Conservation (phyloP, 148 eudicot genomes). For the Camellia lanceoleosa region DNA sequence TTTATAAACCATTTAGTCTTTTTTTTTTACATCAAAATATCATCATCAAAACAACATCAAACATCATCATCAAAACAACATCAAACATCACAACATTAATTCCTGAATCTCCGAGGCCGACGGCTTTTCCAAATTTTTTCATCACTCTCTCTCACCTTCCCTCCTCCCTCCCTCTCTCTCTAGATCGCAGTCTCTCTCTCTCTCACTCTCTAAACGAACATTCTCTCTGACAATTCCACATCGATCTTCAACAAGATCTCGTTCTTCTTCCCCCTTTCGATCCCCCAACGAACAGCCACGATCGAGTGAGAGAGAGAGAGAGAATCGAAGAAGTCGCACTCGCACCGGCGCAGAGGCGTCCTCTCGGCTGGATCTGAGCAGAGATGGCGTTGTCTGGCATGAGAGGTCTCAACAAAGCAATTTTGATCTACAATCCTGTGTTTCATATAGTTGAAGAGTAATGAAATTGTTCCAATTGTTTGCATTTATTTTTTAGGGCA, state of each 20-base stretch:
- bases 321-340: not conserved
- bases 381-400: slow-evolving; percentile 91
- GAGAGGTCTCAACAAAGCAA: slow-evolving; percentile 52
- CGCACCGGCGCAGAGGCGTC: not conserved
- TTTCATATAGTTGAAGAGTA: not conserved
- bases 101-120: slow-evolving; percentile 11
- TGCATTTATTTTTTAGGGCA: not conserved
- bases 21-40: too few relatives aligned
- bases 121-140: slow-evolving; percentile 23
- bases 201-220: not conserved
- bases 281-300: slow-evolving; percentile 16
- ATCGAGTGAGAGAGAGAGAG: slow-evolving; percentile 21
- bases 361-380: slow-evolving; percentile 41
- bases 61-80: too few relatives aligned
- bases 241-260: not conserved
- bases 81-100: too few relatives aligned
- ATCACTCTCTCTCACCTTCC: slow-evolving; percentile 24
- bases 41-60: too few relatives aligned
- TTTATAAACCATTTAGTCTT: too few relatives aligned
- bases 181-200: not conserved
- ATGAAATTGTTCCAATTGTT: not conserved
- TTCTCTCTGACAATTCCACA: not conserved
- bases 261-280: not conserved
- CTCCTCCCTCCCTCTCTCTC: slow-evolving; percentile 13
- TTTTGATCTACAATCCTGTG: not conserved